A percentile compares a stretch with the other conserved stretches of the same genome.
phyloP scores from a whole-genome alignment of 2,329 filamentous ascomycete genomes.

The Ophiostoma pallidulum region DNA sequence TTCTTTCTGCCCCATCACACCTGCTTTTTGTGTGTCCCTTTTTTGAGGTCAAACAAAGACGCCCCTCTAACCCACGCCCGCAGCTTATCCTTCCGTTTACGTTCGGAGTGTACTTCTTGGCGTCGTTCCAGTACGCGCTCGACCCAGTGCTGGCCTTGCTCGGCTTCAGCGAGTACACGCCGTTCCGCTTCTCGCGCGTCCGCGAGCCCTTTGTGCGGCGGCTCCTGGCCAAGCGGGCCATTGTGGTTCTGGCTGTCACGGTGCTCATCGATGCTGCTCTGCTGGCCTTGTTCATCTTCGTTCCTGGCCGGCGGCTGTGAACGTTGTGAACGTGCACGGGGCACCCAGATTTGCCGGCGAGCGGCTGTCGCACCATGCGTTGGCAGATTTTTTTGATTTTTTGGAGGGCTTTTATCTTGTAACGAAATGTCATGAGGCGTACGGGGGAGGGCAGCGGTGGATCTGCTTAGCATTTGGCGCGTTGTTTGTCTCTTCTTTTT shows the following conservation, averaged over 20 bases:
- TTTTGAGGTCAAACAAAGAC: too few species aligned
- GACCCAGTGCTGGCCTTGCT: slow-evolving; percentile 82
- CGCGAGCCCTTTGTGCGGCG: slow-evolving; percentile 85
- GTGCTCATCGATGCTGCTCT: slow-evolving; percentile 69
- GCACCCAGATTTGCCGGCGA: too few species aligned
- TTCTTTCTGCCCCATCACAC: slow-evolving; percentile 16
- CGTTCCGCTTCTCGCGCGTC: slow-evolving; percentile 81
- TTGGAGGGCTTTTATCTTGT: too few species aligned
- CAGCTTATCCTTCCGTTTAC: slow-evolving; percentile 78
- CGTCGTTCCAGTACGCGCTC: slow-evolving; percentile 90
- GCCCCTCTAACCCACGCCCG: too few species aligned
- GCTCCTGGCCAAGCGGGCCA: slow-evolving; percentile 71
- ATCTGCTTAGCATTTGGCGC: neutral
- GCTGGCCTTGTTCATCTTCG: slow-evolving; percentile 84
- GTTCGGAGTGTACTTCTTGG: slow-evolving; percentile 76
- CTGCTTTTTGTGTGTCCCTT: too few species aligned
- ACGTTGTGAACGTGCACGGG: too few species aligned
- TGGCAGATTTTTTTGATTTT: neutral
- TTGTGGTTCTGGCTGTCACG: slow-evolving; percentile 72
- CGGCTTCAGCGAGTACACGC: slow-evolving; percentile 94
- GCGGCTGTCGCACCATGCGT: too few species aligned
- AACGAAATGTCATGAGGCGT: slow-evolving; percentile 5
- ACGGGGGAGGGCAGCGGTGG: neutral
- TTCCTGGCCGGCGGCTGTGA: slow-evolving; percentile 76
- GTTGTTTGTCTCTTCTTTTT: neutral